Evolutionary conservation across 345 rosid genomes (phyloP).

Genomic region (Salix purpurea): DNA sequence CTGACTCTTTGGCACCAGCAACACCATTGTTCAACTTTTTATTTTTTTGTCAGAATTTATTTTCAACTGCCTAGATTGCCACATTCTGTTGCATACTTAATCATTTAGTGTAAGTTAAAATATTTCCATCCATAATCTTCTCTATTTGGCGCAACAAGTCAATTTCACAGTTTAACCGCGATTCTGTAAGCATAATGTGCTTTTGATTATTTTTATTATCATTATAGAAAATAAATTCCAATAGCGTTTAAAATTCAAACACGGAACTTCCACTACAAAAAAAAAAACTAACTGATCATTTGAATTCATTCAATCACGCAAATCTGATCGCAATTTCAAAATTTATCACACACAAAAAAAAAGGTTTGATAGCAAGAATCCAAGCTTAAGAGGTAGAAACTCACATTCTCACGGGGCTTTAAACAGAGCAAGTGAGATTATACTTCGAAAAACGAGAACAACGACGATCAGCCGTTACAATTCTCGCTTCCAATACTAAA

Average conservation of each 20-base stretch:
- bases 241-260: not conserved
- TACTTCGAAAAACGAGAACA: not conserved
- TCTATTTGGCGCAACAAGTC: not conserved
- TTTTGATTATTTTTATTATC: not conserved
- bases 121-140: not conserved
- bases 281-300: not conserved
- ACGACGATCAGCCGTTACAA: slow-evolving; percentile 6
- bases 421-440: not conserved
- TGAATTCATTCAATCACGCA: not conserved
- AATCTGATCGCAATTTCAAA: not conserved
- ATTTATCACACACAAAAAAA: not conserved
- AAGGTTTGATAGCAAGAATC: not conserved
- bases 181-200: not conserved
- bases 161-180: not conserved
- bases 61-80: not conserved
- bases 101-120: not conserved
- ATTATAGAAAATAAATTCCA: not conserved
- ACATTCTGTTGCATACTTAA: not conserved
- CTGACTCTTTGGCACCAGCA: not conserved
- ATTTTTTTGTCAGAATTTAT: not conserved
- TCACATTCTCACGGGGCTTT: not conserved
- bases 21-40: not conserved
- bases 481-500: not conserved
- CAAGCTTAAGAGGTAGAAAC: not conserved
- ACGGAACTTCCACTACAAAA: not conserved